A percentile compares a stretch with the other conserved stretches of the same genome.
Conservation (phyloP, 306 rosid genomes). For the Heteromeles arbutifolia region DNA sequence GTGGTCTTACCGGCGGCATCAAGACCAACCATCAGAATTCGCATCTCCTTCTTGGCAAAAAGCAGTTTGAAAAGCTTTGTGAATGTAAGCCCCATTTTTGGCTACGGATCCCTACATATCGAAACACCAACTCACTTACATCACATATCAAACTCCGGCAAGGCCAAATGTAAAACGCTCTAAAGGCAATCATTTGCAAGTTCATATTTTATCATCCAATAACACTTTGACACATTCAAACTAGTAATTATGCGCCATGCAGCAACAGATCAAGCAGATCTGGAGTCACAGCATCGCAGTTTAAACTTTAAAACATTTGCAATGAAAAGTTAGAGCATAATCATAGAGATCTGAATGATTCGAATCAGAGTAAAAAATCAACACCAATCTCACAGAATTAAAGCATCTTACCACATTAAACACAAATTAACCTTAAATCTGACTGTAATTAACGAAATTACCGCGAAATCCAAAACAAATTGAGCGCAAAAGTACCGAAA, state of each 20-base stretch:
- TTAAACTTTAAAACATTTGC: slow-evolving; percentile 6
- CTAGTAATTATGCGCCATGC: neutral
- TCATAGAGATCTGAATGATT: slow-evolving; percentile 29
- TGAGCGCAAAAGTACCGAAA: neutral
- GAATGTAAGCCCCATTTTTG: slow-evolving; percentile 92
- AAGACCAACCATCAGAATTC: too few relatives aligned
- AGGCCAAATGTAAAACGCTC: neutral
- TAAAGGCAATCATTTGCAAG: neutral
- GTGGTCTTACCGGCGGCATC: too few relatives aligned
- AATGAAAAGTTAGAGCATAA: neutral
- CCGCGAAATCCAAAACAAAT: neutral
- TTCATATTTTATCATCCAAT: neutral
- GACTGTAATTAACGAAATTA: neutral
- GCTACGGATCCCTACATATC: slow-evolving; percentile 37
- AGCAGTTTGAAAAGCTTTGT: slow-evolving; percentile 96
- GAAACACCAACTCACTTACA: neutral
- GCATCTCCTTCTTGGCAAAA: slow-evolving; percentile 25
- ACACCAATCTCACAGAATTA: neutral
- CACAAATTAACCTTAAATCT: neutral
- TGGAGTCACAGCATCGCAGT: slow-evolving; percentile 1
- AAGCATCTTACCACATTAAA: neutral
- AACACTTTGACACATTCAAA: neutral
- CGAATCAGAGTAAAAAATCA: slow-evolving; percentile 10
- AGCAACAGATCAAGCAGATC: slow-evolving; percentile 34
- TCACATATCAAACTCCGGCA: neutral